Evolutionary conservation across 2,329 filamentous ascomycete species (phyloP).

Genomic region (Calonectria leucothoes): DNA sequence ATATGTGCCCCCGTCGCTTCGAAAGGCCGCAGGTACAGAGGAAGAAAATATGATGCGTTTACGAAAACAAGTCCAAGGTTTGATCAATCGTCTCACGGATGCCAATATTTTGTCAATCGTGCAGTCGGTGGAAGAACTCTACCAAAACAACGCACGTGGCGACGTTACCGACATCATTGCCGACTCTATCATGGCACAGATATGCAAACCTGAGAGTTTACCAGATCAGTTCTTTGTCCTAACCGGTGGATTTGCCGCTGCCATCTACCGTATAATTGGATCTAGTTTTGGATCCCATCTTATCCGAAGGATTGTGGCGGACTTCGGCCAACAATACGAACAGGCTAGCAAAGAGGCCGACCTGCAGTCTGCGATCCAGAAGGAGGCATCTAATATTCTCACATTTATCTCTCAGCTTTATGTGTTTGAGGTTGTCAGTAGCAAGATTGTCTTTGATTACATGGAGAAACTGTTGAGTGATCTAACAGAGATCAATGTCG

Average conservation of each 20-base stretch:
- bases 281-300: conserved; percentile 91
- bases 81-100: conserved; percentile 93
- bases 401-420: conserved; percentile 89
- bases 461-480: conserved; percentile 80
- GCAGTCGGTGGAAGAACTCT: conserved; percentile 83
- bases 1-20: conserved; percentile 90
- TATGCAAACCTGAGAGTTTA: conserved; percentile 81
- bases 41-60: conserved; percentile 76
- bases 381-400: conserved; percentile 75
- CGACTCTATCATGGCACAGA: conserved; percentile 80
- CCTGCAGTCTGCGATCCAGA: conserved; percentile 52
- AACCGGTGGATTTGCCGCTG: conserved; percentile 88
- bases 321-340: conserved; percentile 76
- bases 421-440: conserved; percentile 88
- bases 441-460: conserved; percentile 90
- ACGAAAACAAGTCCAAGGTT: conserved; percentile 84
- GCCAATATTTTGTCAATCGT: conserved; percentile 89
- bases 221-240: conserved; percentile 92
- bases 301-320: conserved; percentile 80
- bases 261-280: conserved; percentile 87
- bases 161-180: conserved; percentile 86
- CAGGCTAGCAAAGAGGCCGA: conserved; percentile 51
- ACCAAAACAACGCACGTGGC: conserved; percentile 85
- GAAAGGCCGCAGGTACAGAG: conserved; percentile 71
- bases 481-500: conserved; percentile 87